Conservation (phyloP, 352 stramenopile genomes). For the Halophytophthora batemanensis region DNA sequence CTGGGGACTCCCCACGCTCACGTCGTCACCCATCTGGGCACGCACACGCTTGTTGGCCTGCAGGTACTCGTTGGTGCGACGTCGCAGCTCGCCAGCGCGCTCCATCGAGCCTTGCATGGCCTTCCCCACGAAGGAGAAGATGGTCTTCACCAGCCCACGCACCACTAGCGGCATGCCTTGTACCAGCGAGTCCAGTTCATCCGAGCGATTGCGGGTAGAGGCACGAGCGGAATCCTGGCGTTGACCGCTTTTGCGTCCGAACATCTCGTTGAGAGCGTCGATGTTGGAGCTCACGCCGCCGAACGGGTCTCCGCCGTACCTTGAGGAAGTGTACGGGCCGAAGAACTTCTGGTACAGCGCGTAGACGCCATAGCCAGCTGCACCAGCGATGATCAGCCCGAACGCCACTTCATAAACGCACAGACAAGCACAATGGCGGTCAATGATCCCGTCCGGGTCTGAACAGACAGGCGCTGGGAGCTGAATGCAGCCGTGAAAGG, state of each 20-base stretch:
- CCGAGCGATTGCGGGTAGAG: constrained; percentile 9
- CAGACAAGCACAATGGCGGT: neutral
- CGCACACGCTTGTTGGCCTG: constrained; percentile 50
- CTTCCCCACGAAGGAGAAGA: constrained; percentile 61
- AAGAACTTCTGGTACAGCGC: constrained; percentile 65
- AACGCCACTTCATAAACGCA: constrained; percentile 50
- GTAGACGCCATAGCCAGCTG: constrained; percentile 71
- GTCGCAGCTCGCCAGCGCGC: constrained; percentile 50
- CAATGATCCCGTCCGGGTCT: neutral
- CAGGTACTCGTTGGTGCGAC: constrained; percentile 49
- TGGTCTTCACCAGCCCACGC: constrained; percentile 54
- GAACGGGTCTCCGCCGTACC: constrained; percentile 35
- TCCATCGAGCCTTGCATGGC: constrained; percentile 67
- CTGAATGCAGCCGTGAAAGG: neutral
- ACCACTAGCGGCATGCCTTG: constrained; percentile 60
- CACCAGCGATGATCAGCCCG: constrained; percentile 60
- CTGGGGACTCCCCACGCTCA: constrained; percentile 52
- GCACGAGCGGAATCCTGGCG: neutral
- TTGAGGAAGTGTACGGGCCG: constrained; percentile 38
- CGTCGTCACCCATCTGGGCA: constrained; percentile 39
- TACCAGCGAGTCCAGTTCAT: constrained; percentile 54
- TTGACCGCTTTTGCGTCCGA: constrained; percentile 22
- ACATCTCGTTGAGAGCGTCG: constrained; percentile 45
- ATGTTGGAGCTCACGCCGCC: constrained; percentile 39
- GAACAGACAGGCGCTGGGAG: neutral